Conservation (phyloP, 345 rosid species). For the Pistacia integerrima region DNA sequence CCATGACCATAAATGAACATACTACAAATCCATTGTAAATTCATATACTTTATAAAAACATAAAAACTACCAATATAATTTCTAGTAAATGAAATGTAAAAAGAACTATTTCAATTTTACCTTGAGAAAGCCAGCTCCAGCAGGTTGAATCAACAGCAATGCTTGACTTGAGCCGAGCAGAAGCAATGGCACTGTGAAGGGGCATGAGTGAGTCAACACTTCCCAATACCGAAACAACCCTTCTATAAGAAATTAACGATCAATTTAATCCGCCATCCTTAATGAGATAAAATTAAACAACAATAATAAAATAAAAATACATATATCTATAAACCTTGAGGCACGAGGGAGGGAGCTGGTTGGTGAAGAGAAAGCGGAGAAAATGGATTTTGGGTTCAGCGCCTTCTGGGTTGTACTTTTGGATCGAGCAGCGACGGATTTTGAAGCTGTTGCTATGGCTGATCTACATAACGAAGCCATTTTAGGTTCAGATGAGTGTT, state of each 20-base stretch:
- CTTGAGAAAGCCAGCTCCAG: conserved; percentile 94
- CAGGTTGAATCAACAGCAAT: conserved; percentile 84
- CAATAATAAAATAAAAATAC: background rate
- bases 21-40: background rate
- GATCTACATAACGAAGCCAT: conserved; percentile 52
- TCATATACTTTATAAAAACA: background rate
- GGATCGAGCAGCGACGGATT: conserved; percentile 41
- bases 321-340: conserved; percentile 45
- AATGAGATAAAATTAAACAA: background rate
- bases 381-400: conserved; percentile 16
- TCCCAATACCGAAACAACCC: conserved; percentile 66
- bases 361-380: conserved; percentile 41
- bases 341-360: conserved; percentile 38
- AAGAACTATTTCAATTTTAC: conserved; percentile 27
- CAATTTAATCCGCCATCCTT: background rate
- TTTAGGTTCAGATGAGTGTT: background rate
- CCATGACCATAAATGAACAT: background rate
- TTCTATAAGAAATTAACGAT: conserved; percentile 14
- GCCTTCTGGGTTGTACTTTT: conserved; percentile 30
- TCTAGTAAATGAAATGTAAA: background rate
- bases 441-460: conserved; percentile 35
- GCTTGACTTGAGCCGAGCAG: conserved; percentile 76
- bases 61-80: no score
- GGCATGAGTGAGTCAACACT: conserved; percentile 77
- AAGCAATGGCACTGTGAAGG: conserved; percentile 78